phyloP scores from a whole-genome alignment of 1,139 yeast genomes.

The Hanseniaspora uvarum region DNA sequence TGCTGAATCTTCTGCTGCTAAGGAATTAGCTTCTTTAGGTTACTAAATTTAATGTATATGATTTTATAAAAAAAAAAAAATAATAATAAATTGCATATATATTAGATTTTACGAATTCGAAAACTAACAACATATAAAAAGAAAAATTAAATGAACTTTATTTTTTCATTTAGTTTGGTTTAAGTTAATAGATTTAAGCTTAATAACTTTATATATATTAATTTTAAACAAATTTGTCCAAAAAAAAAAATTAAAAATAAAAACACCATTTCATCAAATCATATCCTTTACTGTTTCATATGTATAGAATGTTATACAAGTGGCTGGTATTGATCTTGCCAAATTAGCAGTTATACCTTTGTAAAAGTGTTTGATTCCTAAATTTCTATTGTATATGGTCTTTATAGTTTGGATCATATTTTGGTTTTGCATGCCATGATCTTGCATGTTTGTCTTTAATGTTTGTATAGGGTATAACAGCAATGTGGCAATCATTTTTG shows the following conservation, averaged over 20 bases:
- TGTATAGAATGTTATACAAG: slow-evolving; percentile 58
- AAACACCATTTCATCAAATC: not conserved
- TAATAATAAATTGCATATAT: not conserved
- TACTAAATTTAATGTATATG: slow-evolving; percentile 40
- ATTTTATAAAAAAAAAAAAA: not conserved
- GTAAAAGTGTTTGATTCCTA: slow-evolving; percentile 57
- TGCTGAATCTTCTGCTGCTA: slow-evolving; percentile 63
- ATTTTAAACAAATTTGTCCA: slow-evolving; percentile 16
- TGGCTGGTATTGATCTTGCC: slow-evolving; percentile 59
- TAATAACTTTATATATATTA: not conserved
- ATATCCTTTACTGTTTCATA: slow-evolving; percentile 42
- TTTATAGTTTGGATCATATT: slow-evolving; percentile 42
- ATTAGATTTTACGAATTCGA: not conserved
- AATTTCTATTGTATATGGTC: slow-evolving; percentile 28
- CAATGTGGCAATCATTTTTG: slow-evolving; percentile 61
- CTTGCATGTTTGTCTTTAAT: slow-evolving; percentile 66
- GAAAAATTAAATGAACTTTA: not conserved
- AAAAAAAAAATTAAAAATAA: not conserved
- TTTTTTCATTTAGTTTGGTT: slow-evolving; percentile 18
- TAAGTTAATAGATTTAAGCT: not conserved
- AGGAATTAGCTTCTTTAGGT: slow-evolving; percentile 77
- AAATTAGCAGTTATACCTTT: slow-evolving; percentile 60
- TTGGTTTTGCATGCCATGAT: slow-evolving; percentile 30
- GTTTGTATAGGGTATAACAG: slow-evolving; percentile 80
- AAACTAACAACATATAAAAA: not conserved